Percentiles rank a stretch among this genome's conserved stretches.
phyloP scores from a whole-genome alignment of 768 basidiomycete genomes.

The Naematelia encephala region DNA sequence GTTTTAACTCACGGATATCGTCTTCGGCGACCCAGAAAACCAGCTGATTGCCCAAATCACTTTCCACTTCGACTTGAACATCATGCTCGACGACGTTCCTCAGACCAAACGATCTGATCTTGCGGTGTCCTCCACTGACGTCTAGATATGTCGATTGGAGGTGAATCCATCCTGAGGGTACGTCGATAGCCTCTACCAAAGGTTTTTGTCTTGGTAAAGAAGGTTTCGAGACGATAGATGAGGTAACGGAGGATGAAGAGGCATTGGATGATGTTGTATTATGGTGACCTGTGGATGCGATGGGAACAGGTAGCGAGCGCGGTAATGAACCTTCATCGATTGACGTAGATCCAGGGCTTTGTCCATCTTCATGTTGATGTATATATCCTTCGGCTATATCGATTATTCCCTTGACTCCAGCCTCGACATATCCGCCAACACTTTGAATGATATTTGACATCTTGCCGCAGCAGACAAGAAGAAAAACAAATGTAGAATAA shows the following conservation, averaged over 20 bases:
- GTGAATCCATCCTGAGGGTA: conserved; percentile 46
- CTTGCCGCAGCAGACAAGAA: no score
- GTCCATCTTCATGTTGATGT: background rate
- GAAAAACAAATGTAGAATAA: no score
- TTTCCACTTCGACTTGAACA: conserved; percentile 28
- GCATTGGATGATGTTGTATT: conserved; percentile 1
- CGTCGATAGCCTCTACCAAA: conserved; percentile 29
- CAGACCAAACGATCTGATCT: conserved; percentile 30
- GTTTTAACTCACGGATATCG: conserved; percentile 28
- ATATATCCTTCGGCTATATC: conserved; percentile 33
- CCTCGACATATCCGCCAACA: conserved; percentile 34
- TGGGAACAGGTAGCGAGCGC: background rate
- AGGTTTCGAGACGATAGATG: conserved; percentile 1
- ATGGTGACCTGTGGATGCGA: background rate
- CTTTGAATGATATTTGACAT: conserved; percentile 33
- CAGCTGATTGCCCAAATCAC: conserved; percentile 31
- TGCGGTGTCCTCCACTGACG: conserved; percentile 18
- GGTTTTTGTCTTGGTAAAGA: conserved; percentile 6
- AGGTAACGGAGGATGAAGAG: conserved; percentile 5
- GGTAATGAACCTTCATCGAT: background rate
- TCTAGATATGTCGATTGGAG: conserved; percentile 42
- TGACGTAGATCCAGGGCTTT: background rate
- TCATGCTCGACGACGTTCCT: conserved; percentile 22
- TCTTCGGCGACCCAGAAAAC: conserved; percentile 39
- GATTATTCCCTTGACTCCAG: conserved; percentile 37